These are phyloP conservation scores for Panus rudis DNA, from an alignment of 768 basidiomycete species.

Conservation along the genomic window DNA sequence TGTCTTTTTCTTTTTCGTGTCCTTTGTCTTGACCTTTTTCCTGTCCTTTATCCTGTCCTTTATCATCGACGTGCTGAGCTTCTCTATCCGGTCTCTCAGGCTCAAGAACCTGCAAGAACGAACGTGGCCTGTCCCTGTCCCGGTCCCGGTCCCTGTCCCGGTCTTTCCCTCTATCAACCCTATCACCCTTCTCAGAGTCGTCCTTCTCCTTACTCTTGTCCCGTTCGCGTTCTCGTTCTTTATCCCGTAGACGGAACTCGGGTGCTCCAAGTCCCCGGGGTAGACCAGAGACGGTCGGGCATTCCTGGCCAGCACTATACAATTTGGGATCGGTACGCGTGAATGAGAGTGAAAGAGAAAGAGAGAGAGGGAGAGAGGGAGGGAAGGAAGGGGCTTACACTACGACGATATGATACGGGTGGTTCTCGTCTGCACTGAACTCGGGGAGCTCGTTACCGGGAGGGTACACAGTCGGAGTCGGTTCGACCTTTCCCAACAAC, in stretches of 20 bases:
- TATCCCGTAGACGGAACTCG: too few species aligned
- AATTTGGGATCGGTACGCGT: conserved; percentile 11
- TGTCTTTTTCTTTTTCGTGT: background rate
- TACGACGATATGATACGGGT: conserved; percentile 76
- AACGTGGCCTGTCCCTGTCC: conserved; percentile 17
- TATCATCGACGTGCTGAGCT: conserved; percentile 1
- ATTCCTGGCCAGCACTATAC: conserved; percentile 66
- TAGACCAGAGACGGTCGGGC: conserved; percentile 73
- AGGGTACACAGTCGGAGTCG: conserved; percentile 25
- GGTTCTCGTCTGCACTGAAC: conserved; percentile 42
- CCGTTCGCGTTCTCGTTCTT: conserved; percentile 50
- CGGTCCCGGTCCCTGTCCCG: conserved; percentile 25
- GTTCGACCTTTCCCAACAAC: conserved; percentile 54
- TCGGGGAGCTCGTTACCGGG: conserved; percentile 33
- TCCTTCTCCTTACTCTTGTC: conserved; percentile 30
- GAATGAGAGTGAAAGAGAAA: background rate
- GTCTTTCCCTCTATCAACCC: too few species aligned
- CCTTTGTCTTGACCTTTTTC: background rate
- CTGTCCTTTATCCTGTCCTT: too few species aligned
- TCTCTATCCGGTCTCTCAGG: conserved; percentile 5
- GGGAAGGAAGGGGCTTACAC: conserved; percentile 41
- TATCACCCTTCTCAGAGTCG: too few species aligned
- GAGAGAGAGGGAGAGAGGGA: too few species aligned
- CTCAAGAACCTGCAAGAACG: conserved; percentile 21
- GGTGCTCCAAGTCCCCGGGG: conserved; percentile 68